These are phyloP conservation scores for Fusarium sp. DNA, from an alignment of 2,329 filamentous ascomycete species.

Conservation along the genomic window DNA sequence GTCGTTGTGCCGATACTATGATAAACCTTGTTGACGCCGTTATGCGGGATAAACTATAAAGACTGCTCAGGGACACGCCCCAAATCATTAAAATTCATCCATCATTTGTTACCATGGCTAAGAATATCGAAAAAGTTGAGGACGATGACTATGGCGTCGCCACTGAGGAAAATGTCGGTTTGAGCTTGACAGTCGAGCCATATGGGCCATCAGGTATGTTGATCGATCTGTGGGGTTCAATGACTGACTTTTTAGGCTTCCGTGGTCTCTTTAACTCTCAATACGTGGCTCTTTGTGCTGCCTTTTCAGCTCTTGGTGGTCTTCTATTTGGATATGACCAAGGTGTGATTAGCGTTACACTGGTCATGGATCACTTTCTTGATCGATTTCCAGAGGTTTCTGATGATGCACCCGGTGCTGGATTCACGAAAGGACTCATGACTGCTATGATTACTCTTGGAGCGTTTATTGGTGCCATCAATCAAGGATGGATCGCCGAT, in stretches of 20 bases:
- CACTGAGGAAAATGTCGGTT: neutral
- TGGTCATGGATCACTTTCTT: slow-evolving; percentile 51
- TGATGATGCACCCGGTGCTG: slow-evolving; percentile 51
- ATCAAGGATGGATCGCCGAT: slow-evolving; percentile 53
- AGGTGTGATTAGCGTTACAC: slow-evolving; percentile 54
- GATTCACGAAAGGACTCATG: slow-evolving; percentile 56
- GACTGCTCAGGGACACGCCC: neutral
- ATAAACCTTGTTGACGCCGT: neutral
- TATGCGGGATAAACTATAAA: neutral
- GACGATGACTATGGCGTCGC: neutral
- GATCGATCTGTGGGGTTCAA: neutral
- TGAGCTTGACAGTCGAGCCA: neutral
- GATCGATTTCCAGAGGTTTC: slow-evolving; percentile 49
- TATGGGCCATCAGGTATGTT: neutral
- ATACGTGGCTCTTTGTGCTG: slow-evolving; percentile 45
- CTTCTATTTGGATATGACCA: slow-evolving; percentile 55
- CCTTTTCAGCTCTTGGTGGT: slow-evolving; percentile 52
- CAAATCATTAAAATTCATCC: neutral
- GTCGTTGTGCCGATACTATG: neutral
- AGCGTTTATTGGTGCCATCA: slow-evolving; percentile 60
- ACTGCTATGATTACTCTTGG: slow-evolving; percentile 60
- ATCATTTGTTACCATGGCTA: neutral
- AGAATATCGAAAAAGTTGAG: neutral
- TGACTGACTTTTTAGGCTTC: neutral
- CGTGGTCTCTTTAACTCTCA: neutral